phyloP scores from a whole-genome alignment of 345 rosid genomes.

The Eucalyptus brandiana region DNA sequence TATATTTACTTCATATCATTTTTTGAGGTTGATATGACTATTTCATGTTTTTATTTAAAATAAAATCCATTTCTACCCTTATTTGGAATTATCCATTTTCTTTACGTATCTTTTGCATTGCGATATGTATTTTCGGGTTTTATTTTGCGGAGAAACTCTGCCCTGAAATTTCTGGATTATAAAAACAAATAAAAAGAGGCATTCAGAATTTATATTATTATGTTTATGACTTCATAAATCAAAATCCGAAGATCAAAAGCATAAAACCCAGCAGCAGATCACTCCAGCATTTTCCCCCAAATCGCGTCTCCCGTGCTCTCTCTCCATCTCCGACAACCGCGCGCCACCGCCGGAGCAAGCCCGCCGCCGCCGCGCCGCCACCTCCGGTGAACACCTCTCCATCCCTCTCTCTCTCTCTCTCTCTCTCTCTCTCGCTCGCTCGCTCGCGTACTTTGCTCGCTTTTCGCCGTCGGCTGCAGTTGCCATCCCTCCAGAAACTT shows the following conservation, averaged over 20 bases:
- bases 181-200: neutral
- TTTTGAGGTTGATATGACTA: accelerated
- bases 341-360: neutral
- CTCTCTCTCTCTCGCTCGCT: neutral
- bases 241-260: neutral
- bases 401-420: neutral
- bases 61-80: too few relatives aligned
- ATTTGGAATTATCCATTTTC: too few relatives aligned
- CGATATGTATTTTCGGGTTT: neutral
- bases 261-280: neutral
- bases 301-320: neutral
- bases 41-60: accelerated
- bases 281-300: neutral
- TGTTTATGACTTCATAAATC: neutral
- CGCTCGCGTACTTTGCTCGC: neutral
- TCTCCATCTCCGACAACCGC: neutral
- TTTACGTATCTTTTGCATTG: neutral
- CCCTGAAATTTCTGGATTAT: neutral
- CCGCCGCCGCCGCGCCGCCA: neutral
- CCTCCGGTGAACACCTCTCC: neutral
- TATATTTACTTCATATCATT: accelerated
- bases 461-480: neutral
- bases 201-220: neutral
- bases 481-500: neutral
- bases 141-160: neutral